Evolutionary conservation across 31 red algal species (phyloP), one percentile per base, ranked within the genome.

Genomic region (Asparagopsis taxiformis): DNA sequence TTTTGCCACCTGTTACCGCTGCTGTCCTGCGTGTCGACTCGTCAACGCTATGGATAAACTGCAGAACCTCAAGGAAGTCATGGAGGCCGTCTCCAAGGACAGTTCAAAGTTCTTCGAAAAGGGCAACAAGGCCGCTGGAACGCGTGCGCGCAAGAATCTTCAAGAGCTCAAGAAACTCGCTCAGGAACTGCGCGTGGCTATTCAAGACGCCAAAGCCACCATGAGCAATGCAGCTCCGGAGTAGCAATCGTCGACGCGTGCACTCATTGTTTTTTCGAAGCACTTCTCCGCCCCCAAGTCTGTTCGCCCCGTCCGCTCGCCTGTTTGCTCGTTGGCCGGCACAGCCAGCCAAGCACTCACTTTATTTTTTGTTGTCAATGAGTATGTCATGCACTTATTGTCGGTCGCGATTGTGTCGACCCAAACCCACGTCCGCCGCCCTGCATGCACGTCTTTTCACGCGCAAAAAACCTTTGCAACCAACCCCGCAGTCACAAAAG

Each of bases 101-200:
- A 76, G 76, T 39, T 55, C 64, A 11, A 97, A 97, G 68, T 97
- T 97, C 63, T 97, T 91, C 62, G 79, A 82, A 28, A 92, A 92
- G 23, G 77, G 77, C 15, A 97, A 97, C 82, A 97, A 97, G 57
- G 87, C 93, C 19, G 93, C 93, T 37, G 93, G 93, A 29, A 85
- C 81, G 1, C 82, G 93, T 28, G 93, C 93, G 21, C 74, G 93
- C 39, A 92, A 97, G 61, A 77, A 77, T 55, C 56, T 92, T 28
- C 93, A 97, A 62, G 93, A 97, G 74, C 73, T 97, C 50, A 93
- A 93, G 67, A 76, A 94, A 58, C 73, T 98, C 39, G 95, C 95
- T 0, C 95, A 98, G 56, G 90, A 97, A 49, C 66, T 97, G 54
- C 94, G 94, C 30, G 77, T 93, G 37, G 76, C 75, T 50, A 97